Percentiles rank a stretch among this genome's conserved stretches.
These are phyloP conservation scores for Neurospora sp. DNA, from an alignment of 495 filamentous ascomycete species.

Conservation along the genomic window DNA sequence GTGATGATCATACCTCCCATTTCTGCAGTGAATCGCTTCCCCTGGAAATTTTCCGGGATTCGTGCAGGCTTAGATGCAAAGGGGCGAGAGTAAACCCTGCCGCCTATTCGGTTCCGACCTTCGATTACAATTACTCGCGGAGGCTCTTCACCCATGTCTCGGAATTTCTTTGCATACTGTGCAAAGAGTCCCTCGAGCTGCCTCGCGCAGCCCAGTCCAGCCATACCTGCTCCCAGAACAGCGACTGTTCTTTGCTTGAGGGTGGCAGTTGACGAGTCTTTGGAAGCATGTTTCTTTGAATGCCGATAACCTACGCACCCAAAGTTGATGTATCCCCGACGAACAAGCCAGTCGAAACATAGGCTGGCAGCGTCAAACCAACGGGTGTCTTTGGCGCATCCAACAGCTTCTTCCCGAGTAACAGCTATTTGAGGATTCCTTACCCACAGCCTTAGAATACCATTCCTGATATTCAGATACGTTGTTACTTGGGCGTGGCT, in stretches of 20 bases:
- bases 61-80: constrained; percentile 38
- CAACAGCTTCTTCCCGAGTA: constrained; percentile 76
- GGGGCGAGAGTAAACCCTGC: constrained; percentile 85
- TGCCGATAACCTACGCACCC: constrained; percentile 62
- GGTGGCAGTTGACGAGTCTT: constrained; percentile 12
- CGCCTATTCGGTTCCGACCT: constrained; percentile 80
- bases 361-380: constrained; percentile 85
- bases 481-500: constrained; percentile 83
- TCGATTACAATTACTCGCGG: constrained; percentile 79
- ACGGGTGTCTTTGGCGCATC: constrained; percentile 82
- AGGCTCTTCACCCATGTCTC: constrained; percentile 47
- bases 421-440: constrained; percentile 83
- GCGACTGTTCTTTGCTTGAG: constrained; percentile 59
- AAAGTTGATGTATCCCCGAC: constrained; percentile 93
- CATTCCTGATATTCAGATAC: constrained; percentile 96
- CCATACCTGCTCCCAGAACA: constrained; percentile 88
- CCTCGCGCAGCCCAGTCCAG: constrained; percentile 82
- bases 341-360: constrained; percentile 84
- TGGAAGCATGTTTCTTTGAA: constrained; percentile 20
- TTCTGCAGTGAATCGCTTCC: constrained; percentile 73
- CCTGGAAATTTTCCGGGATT: constrained; percentile 26
- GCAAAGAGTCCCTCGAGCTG: constrained; percentile 77
- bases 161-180: constrained; percentile 61
- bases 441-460: constrained; percentile 84
- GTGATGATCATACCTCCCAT: constrained; percentile 97